Evolutionary conservation across 148 eudicot genomes (phyloP), one percentile per base, ranked within the genome.

Genomic region (Nepenthes mirabilis): DNA sequence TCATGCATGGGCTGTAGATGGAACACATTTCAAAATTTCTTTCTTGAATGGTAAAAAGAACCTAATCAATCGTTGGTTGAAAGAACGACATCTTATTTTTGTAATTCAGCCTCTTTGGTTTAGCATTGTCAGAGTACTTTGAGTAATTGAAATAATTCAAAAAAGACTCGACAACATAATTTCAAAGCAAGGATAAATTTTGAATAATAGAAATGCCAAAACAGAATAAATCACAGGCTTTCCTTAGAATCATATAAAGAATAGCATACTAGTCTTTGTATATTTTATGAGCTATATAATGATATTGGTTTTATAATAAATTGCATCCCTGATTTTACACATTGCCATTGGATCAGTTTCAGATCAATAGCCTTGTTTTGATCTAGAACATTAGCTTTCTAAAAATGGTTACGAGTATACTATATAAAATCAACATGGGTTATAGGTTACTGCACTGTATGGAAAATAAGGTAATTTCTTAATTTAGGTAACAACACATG

Each of bases 1-100:
- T 93, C 99, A 74, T 97, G 99, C 97, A 89, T 93, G 61, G 99
- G 99, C 81, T 89, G 95, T 57, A 93, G 74, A 81, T 93, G 99
- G 69, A 93, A 93, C 71, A 93, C 74, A 67, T 93, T 93, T 97
- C 99, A 93, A 74, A 93, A 93, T 60, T 93, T 93, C 70, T 89
- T 93, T 52, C 99, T 97, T 93, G 77, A 35, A 36, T 1, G 8
- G 53, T 70, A 34, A 59, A 34, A 56, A 56, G 50, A 45, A 35
- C 10, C 12, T 59, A 65, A 14, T 54, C 43, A 47, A 54, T 62
- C 52, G 57, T 43, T 49, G 34, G 6, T 52, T 33, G 2, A 55
- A 6, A 55, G 1, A 34, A 34, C 43, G 47, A 34, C 7, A 61
- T 35, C 12, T 11, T 0, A 49, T 12, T 34, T 35, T 61, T 14